Evolutionary conservation across 768 basidiomycete genomes (phyloP), one percentile per base, ranked within the genome.

Genomic region (Fibroporia radiculosa): DNA sequence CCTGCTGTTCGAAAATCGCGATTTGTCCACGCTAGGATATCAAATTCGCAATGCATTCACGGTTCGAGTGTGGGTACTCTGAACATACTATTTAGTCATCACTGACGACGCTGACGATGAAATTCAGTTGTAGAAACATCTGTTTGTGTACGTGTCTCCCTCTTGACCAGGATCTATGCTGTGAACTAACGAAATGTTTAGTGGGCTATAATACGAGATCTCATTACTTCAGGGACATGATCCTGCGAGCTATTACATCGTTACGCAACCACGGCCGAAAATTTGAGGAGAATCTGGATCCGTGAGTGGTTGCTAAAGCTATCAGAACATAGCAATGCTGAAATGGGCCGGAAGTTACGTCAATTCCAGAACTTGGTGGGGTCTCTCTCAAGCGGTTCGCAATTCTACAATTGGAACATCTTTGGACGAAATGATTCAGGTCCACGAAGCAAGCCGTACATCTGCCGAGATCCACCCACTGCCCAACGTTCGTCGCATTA

Each of bases 61-160:
- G 6, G 61, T 68, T n/a, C 66, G 77, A 35, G 59, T 78, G 77
- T 78, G 50, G 49, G 75, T 62, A 33, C 58, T 77, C 75, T 77
- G 50, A 49, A 74, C 62, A 22, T 13, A 0, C 10, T 10, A 45
- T 24, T 3, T 39, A 18, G 13, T 24, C 24, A 16, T 40, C 1
- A 32, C 11, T 20, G 3, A 39, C 45, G 53, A 14, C 1, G 29
- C 11, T 20, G 3, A 39, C 45, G 53, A 14, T 34, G 22, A 26
- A 4, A 16, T 27, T 33, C n/a, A 79, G 78, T 16, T 78, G 73
- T 51, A 63, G 67, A 48, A 63, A 66, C 7, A 50, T 79, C 6
- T 72, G 69, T 44, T 54, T 79, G 25, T 49, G 79, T 79, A 55
- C 36, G 73, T 67, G 6, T 23, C 18, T 33, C 34, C 43, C 59